A percentile compares a stretch with the other conserved stretches of the same genome.
Evolutionary conservation across 768 basidiomycete genomes (phyloP).

Genomic region (Grammothele lineata): DNA sequence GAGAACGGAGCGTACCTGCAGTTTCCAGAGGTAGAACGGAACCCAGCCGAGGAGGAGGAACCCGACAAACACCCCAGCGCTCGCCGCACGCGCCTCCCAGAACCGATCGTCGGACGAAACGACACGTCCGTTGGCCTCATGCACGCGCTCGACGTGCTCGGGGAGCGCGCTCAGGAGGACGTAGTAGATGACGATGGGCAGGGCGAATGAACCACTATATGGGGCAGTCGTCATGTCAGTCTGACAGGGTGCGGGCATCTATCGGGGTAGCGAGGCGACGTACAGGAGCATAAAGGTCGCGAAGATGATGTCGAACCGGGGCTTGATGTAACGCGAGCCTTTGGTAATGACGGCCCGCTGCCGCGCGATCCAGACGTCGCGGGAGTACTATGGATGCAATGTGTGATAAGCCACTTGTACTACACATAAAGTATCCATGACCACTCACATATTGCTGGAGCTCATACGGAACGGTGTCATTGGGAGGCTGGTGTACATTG

Average conservation of each 20-base stretch:
- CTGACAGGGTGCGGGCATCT: background rate
- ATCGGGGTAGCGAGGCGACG: slow-evolving; percentile 19
- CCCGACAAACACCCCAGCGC: slow-evolving; percentile 35
- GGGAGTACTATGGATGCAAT: slow-evolving; percentile 33
- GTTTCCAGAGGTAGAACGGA: slow-evolving; percentile 47
- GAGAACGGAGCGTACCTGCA: slow-evolving; percentile 24
- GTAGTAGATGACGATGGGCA: slow-evolving; percentile 37
- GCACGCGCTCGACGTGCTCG: slow-evolving; percentile 14
- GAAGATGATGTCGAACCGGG: slow-evolving; percentile 42
- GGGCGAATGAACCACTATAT: slow-evolving; percentile 34
- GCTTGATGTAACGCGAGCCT: slow-evolving; percentile 39
- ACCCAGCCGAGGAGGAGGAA: slow-evolving; percentile 34
- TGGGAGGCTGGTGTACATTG: slow-evolving; percentile 14
- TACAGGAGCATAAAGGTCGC: slow-evolving; percentile 37
- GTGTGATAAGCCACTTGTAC: background rate
- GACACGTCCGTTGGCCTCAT: background rate
- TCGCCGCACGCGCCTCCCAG: slow-evolving; percentile 34
- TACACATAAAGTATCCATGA: background rate
- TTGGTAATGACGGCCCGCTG: slow-evolving; percentile 33
- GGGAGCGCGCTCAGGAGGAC: slow-evolving; percentile 28
- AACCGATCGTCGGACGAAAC: slow-evolving; percentile 19
- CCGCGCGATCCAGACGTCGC: slow-evolving; percentile 41
- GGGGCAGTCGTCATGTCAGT: background rate
- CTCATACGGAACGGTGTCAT: slow-evolving; percentile 20
- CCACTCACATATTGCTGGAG: slow-evolving; percentile 33